Evolutionary conservation across 169 alveolate species (phyloP).

Genomic region (Cryptosporidium ryanae): DNA sequence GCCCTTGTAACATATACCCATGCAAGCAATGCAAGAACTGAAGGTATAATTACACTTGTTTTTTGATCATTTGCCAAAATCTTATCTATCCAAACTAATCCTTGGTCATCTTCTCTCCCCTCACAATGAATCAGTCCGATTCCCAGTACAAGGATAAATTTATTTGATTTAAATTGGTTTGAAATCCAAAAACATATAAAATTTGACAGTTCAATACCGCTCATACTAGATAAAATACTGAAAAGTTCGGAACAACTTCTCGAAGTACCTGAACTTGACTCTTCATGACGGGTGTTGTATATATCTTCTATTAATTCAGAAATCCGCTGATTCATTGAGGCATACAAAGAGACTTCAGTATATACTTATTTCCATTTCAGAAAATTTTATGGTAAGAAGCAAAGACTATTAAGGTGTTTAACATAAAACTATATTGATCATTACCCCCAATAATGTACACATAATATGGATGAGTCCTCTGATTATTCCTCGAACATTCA

Average conservation of each 20-base stretch:
- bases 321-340: slow-evolving; percentile 2
- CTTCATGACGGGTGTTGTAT: slow-evolving; percentile 9
- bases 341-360: neutral
- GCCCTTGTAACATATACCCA: slow-evolving; percentile 56
- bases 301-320: slow-evolving; percentile 26
- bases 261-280: neutral
- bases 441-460: too few relatives aligned
- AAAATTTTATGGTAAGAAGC: too few relatives aligned
- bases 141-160: slow-evolving; percentile 26
- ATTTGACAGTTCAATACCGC: slow-evolving; percentile 9
- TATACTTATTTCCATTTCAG: neutral
- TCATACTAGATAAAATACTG: neutral
- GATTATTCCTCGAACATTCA: neutral
- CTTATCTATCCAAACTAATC: slow-evolving; percentile 24
- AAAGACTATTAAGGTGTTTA: too few relatives aligned
- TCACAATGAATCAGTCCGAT: slow-evolving; percentile 24
- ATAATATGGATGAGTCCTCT: neutral
- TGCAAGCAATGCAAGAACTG: slow-evolving; percentile 20
- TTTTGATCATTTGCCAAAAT: neutral
- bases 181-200: slow-evolving; percentile 7
- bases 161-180: slow-evolving; percentile 16
- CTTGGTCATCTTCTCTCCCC: slow-evolving; percentile 25
- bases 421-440: too few relatives aligned
- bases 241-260: slow-evolving; percentile 13
- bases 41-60: slow-evolving; percentile 1